Conservation (phyloP, 768 basidiomycete genomes). For the Podaxis sp. region DNA sequence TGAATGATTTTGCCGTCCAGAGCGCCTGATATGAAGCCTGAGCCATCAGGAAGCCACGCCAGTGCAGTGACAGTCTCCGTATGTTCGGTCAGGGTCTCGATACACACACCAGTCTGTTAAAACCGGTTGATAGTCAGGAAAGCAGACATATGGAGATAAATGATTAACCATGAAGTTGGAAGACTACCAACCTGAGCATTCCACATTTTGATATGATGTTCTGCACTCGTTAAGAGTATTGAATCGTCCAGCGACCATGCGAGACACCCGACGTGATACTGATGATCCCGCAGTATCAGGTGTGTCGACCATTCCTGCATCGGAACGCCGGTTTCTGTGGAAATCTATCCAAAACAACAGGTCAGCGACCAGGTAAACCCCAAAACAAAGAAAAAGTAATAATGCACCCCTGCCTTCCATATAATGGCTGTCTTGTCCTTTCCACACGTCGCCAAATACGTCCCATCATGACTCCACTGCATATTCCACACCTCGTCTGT, state of each 20-base stretch:
- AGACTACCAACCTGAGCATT: constrained; percentile 67
- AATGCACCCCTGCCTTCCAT: constrained; percentile 77
- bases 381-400: constrained; percentile 8
- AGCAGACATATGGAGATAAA: not conserved
- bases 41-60: constrained; percentile 84
- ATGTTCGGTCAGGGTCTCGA: constrained; percentile 66
- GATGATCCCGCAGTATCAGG: constrained; percentile 68
- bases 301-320: constrained; percentile 57
- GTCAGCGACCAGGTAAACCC: constrained; percentile 9
- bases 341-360: constrained; percentile 35
- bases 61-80: constrained; percentile 82
- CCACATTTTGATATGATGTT: constrained; percentile 84
- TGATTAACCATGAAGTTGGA: not conserved
- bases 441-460: constrained; percentile 80
- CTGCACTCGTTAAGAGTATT: constrained; percentile 78
- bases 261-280: constrained; percentile 72
- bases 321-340: constrained; percentile 29
- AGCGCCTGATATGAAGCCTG: constrained; percentile 85
- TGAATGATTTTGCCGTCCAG: constrained; percentile 79
- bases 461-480: constrained; percentile 91
- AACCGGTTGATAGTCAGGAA: constrained; percentile 7
- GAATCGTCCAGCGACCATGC: constrained; percentile 93
- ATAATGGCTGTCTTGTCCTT: constrained; percentile 87
- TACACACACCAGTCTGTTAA: constrained; percentile 66
- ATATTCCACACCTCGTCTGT: constrained; percentile 94